Conservation (phyloP, 768 basidiomycete species). For the Pleurotus djamor region DNA sequence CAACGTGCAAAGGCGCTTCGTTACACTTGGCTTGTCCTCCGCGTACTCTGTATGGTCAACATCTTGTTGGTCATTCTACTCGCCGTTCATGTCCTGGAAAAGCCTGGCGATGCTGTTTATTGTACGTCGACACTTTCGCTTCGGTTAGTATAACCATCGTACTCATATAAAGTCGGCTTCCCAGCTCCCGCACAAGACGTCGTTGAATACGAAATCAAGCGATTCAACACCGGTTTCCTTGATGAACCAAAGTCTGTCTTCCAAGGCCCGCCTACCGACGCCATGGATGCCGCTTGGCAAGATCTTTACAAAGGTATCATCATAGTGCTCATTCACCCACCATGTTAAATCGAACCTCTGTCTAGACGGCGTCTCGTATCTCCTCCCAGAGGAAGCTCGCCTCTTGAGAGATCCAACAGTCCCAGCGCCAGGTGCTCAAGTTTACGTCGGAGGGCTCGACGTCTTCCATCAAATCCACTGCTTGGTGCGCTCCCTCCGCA, state of each 20-base stretch:
- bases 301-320: not conserved
- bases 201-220: slow-evolving; percentile 12
- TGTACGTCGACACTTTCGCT: not conserved
- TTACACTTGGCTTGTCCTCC: not conserved
- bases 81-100: not conserved
- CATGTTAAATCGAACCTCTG: not conserved
- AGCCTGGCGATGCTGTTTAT: not conserved
- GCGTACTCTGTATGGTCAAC: slow-evolving; percentile 1
- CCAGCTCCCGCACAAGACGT: slow-evolving; percentile 16
- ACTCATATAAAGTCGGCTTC: not conserved
- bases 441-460: slow-evolving; percentile 17
- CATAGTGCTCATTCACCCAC: not conserved
- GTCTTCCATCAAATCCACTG: slow-evolving; percentile 26
- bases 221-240: slow-evolving; percentile 12
- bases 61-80: not conserved
- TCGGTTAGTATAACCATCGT: not conserved
- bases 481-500: slow-evolving; percentile 12
- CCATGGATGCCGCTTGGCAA: slow-evolving; percentile 1
- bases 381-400: not conserved
- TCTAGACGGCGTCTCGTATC: not conserved
- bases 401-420: not conserved
- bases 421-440: slow-evolving; percentile 3
- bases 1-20: not conserved
- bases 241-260: not conserved
- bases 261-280: not conserved